These are phyloP conservation scores for Hemileccinum hortonii DNA, from an alignment of 1,284 basidiomycete genomes.

Conservation along the genomic window DNA sequence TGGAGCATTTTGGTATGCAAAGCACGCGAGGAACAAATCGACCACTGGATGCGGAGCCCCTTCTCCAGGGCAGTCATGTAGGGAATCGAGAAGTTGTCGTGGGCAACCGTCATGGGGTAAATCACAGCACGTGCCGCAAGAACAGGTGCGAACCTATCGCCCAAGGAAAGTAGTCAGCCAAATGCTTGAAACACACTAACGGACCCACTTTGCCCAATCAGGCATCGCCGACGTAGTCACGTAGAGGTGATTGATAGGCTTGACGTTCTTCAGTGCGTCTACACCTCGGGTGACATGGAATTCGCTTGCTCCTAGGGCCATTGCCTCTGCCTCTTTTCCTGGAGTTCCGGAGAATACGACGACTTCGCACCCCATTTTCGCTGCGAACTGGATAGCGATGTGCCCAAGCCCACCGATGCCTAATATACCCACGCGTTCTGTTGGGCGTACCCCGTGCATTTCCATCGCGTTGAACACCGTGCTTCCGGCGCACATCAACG, in stretches of 20 bases:
- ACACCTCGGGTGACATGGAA: conserved; percentile 27
- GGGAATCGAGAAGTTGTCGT: conserved; percentile 3
- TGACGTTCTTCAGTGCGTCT: not conserved
- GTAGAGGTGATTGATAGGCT: not conserved
- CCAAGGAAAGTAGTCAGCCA: not conserved
- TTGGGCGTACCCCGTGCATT: conserved; percentile 2
- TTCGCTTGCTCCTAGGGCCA: conserved; percentile 47
- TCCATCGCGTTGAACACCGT: conserved; percentile 26
- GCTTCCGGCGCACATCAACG: not conserved
- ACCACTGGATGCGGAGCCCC: conserved; percentile 14
- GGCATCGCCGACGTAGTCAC: not conserved
- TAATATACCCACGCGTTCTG: not conserved
- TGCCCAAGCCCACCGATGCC: not conserved
- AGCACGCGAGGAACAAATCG: conserved; percentile 15
- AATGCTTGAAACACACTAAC: not conserved
- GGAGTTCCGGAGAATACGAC: conserved; percentile 11
- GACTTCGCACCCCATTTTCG: conserved; percentile 46
- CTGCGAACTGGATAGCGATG: not conserved
- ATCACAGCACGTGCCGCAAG: not conserved
- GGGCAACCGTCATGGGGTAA: not conserved
- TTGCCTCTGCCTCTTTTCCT: conserved; percentile 36
- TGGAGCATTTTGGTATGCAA: conserved; percentile 16
- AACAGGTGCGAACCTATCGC: not conserved
- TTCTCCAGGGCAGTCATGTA: conserved; percentile 4
- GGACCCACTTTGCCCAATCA: conserved; percentile 12